Base-by-base conservation (phyloP, 2,329 filamentous ascomycete species). In the Penicillium aurantiogriseum region DNA sequence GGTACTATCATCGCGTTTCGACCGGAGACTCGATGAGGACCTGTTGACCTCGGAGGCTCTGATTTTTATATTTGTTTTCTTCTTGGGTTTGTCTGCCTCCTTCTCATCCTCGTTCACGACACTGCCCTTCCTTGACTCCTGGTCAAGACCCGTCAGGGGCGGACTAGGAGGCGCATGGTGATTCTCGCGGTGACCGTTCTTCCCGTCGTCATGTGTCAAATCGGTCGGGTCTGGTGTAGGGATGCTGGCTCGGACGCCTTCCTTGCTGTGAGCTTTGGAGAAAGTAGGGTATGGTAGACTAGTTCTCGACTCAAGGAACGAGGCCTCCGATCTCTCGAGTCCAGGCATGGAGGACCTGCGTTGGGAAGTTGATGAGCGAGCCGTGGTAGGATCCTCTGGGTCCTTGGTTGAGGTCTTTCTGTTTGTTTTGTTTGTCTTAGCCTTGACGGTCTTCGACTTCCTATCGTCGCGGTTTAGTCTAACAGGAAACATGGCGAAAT, bases 251-350 rank as follows among this genome's bases (percentile, higher is more conserved):
- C 85, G 82, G 53, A 96, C 85, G 44, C 86, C 85, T 77, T 97
- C 93, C 74, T 92, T 94, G 80, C 91, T 95, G 74, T 96, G 91
- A 13, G 89, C 89, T 76, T 95, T 97, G 76, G 90, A 94, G 75
- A 95, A 91, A 11, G 83, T 82, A 2, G 92, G 91, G 71, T 96
- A 96, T 7, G 90, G 88, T 42, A 89, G 71, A 60, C 81, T 83
- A 29, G 75, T 69, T 61, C 76, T 78, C 47, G 77, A 78, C 49
- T 77, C 77, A 54, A 76, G 68, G 62, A 77, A 75, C 21, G 73
- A 76, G 57, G 71, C 67, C 45, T 63, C 70, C 40, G 70, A 65
- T 48, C 63, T 71, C 56, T 79, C 75, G 55, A 79, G 71, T 50
- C 81, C 82, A 33, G 85, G 73, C 76, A 85, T 84, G 73, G 85